These are phyloP conservation scores for Rhizopogon vulgaris DNA, from an alignment of 768 basidiomycete species.

Conservation along the genomic window DNA sequence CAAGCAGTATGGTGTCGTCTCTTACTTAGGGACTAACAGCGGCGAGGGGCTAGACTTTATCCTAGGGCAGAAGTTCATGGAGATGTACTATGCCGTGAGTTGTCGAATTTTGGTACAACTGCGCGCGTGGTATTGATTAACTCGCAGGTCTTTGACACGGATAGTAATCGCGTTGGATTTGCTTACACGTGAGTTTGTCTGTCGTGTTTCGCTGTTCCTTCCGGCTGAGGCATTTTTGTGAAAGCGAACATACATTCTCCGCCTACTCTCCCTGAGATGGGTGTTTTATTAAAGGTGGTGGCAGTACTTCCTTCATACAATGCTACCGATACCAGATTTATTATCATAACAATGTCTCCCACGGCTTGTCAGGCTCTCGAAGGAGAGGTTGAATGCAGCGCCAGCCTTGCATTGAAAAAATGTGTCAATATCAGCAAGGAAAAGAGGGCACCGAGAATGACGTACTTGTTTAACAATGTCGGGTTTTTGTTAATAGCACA, in stretches of 20 bases:
- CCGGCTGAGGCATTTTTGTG: background rate
- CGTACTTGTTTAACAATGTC: too few relatives aligned
- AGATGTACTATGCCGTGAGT: conserved; percentile 4
- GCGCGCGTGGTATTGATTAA: background rate
- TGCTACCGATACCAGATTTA: too few relatives aligned
- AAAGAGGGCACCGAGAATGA: too few relatives aligned
- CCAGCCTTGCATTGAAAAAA: background rate
- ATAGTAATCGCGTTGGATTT: conserved; percentile 14
- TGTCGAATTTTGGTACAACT: background rate
- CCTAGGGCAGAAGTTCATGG: conserved; percentile 4
- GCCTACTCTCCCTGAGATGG: conserved; percentile 6
- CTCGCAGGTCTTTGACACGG: conserved; percentile 15
- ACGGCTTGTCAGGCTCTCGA: background rate
- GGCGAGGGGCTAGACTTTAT: conserved; percentile 2
- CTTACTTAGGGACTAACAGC: conserved; percentile 1
- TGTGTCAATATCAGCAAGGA: background rate
- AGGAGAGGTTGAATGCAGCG: background rate
- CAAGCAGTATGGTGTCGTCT: background rate
- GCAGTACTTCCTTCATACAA: background rate
- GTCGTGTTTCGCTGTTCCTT: background rate
- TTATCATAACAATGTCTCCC: too few relatives aligned
- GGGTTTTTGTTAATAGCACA: too few relatives aligned
- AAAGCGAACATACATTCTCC: conserved; percentile 18
- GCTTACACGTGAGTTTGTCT: conserved; percentile 17
- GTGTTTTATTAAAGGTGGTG: background rate